phyloP scores from a whole-genome alignment of 192 early-diverging fungal species.

The Coemansia sp. region DNA sequence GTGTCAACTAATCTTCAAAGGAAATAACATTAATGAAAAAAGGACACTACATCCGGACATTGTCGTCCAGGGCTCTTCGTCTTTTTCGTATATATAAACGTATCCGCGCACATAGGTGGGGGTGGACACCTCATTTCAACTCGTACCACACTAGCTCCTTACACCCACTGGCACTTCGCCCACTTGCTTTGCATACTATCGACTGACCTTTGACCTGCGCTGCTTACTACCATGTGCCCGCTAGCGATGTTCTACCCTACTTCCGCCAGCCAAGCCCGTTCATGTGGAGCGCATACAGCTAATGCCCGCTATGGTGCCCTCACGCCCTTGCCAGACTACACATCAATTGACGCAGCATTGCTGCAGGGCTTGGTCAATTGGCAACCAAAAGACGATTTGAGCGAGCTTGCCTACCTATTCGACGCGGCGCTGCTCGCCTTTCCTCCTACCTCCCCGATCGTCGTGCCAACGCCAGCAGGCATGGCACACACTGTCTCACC shows the following conservation, averaged over 20 bases:
- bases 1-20: constrained; percentile 4
- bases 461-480: not conserved
- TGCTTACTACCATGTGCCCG: not conserved
- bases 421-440: not conserved
- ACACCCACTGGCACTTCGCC: not conserved
- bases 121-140: not conserved
- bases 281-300: not conserved
- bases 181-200: not conserved
- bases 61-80: not conserved
- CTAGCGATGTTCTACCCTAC: not conserved
- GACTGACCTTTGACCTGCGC: not conserved
- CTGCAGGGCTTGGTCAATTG: not conserved
- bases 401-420: constrained; percentile 4
- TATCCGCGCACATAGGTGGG: not conserved
- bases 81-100: not conserved
- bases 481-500: not conserved
- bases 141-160: not conserved
- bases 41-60: not conserved
- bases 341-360: not conserved
- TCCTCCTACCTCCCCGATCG: not conserved
- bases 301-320: not conserved
- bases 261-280: not conserved
- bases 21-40: not conserved
- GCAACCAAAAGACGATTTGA: not conserved
- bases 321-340: not conserved